Evolutionary conservation across 139 green algal species (phyloP).

Genomic region (Zygnema circumcarinatum): DNA sequence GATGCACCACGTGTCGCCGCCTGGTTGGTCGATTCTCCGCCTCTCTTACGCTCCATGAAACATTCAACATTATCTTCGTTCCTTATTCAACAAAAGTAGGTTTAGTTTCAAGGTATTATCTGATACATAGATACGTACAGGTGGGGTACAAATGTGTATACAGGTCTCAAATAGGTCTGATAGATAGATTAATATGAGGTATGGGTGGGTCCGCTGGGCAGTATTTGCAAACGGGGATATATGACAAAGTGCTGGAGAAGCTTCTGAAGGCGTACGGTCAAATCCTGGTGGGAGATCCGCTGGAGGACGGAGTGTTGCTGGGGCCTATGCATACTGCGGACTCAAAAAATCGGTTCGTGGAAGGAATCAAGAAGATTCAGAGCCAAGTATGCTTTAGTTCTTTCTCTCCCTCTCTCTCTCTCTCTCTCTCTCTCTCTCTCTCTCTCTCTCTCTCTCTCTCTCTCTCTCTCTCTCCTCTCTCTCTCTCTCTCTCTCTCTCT

Average conservation of each 20-base stretch:
- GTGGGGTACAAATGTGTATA: too few species aligned
- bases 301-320: constrained; percentile 21
- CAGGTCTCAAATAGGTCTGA: too few species aligned
- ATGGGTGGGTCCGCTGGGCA: too few species aligned
- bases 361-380: constrained; percentile 42
- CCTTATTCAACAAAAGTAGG: too few species aligned
- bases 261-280: constrained; percentile 47
- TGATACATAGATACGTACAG: too few species aligned
- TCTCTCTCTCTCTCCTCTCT: too few species aligned
- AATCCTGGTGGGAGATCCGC: constrained; percentile 40
- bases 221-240: constrained; percentile 38
- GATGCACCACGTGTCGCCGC: constrained; percentile 52
- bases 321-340: constrained; percentile 34
- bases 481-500: constrained; percentile 1
- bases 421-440: constrained; percentile 19
- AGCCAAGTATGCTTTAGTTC: constrained; percentile 9
- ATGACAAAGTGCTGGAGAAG: constrained; percentile 34
- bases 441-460: constrained; percentile 19
- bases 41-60: too few species aligned
- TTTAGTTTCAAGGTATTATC: too few species aligned
- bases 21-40: constrained; percentile 10
- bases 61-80: too few species aligned
- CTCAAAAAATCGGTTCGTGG: constrained; percentile 26
- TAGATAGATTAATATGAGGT: constrained; percentile 9
- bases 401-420: constrained; percentile 8